Base-by-base conservation (phyloP, 1,284 basidiomycete species). In the Sporisorium sorghi region DNA sequence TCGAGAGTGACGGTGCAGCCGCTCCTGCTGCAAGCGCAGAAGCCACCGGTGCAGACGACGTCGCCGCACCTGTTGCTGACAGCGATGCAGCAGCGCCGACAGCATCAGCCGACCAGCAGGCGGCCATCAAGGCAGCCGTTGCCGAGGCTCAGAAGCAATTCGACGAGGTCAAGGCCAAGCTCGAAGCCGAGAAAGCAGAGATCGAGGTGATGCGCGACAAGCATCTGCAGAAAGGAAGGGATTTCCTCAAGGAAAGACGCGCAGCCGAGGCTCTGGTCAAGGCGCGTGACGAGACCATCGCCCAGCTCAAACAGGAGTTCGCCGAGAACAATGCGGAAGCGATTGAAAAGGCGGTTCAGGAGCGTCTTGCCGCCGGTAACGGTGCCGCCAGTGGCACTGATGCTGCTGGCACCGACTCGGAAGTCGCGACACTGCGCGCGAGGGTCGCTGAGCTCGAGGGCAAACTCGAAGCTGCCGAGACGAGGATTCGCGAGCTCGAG, bases 391-490 rank as follows among this genome's bases (percentile, higher is more conserved):
- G 50, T 3, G 51, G 50, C 5, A 40, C 37, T 19, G n/a, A 40
- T 48, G 37, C n/a, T 21, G 58, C 43, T 12, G 66, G 58, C 28
- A 52, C 53, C 6, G 55, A 66, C 17, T 35, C 58, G 3, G 61
- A 60, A 10, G 39, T 77, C 10, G 63, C 37, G 3, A 32, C 50
- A 12, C 51, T 77, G 26, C 67, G 77, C 9, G 52, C 56, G 19
- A 73, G 77, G 28, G 71, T 84, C 24, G 72, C 70, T 4, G 81
- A 83, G 58, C 73, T 84, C 14, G 75, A 83, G 43, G 62, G 28
- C 15, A 74, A 77, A 39, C 57, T 82, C n/a, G 28, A 48, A 28
- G 62, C 68, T 11, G 61, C 78, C 50, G 69, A 74, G 40, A 47
- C 54, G 21, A 58, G 60, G 42, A 77, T 79, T 51, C 43, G 65